These are phyloP conservation scores for Pseudopithomyces maydicus DNA, from an alignment of 2,329 filamentous ascomycete genomes.

Conservation along the genomic window DNA sequence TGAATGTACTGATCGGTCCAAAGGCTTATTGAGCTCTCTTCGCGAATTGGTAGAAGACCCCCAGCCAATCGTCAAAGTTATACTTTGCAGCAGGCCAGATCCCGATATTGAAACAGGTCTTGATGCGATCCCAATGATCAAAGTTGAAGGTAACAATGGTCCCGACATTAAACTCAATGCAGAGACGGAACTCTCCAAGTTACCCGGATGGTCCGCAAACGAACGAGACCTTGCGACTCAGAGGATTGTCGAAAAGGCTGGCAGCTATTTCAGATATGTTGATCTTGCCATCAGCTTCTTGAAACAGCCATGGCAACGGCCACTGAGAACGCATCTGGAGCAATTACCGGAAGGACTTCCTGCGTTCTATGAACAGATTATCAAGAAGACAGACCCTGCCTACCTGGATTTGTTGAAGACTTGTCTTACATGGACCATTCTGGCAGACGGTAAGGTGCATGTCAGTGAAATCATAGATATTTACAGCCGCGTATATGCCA, in stretches of 20 bases:
- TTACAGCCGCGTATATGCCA: neutral
- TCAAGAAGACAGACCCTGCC: neutral
- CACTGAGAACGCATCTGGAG: neutral
- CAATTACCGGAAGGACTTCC: neutral
- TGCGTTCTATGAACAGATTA: neutral
- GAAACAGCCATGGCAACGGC: neutral
- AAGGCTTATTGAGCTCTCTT: neutral
- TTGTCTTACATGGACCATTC: neutral
- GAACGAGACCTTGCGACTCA: neutral
- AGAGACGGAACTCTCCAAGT: neutral
- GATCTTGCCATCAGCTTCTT: neutral
- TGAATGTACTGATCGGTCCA: neutral
- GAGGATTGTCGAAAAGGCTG: neutral
- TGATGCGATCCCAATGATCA: neutral
- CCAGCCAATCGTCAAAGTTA: neutral
- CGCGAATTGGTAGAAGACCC: neutral
- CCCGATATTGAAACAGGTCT: neutral
- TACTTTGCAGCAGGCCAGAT: neutral
- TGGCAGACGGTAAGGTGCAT: neutral
- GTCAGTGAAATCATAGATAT: neutral
- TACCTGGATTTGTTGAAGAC: constrained; percentile 1
- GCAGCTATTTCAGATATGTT: neutral
- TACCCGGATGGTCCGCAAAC: neutral
- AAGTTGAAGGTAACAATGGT: neutral
- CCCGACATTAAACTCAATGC: constrained; percentile 1